A percentile compares a stretch with the other conserved stretches of the same genome.
Conservation (phyloP, 2,329 filamentous ascomycete genomes). For the Arthroderma sp. region DNA sequence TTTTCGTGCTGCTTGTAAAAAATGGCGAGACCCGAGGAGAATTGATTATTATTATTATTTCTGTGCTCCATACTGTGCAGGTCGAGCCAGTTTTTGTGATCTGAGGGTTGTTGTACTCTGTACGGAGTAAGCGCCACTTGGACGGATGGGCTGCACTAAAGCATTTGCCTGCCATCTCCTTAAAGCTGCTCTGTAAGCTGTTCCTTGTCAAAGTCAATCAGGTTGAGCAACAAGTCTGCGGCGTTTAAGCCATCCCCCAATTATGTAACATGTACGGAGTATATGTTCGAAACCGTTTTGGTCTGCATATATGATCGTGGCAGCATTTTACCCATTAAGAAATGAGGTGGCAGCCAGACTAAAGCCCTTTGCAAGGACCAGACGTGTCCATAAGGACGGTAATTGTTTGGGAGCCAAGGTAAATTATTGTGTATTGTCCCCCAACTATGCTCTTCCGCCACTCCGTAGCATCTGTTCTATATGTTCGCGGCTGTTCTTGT, state of each 20-base stretch:
- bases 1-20: too few species aligned
- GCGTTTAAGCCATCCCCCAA: background rate
- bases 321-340: background rate
- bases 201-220: too few species aligned
- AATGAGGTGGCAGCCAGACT: background rate
- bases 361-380: background rate
- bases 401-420: background rate
- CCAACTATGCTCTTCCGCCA: slow-evolving; percentile 29
- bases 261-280: background rate
- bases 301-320: background rate
- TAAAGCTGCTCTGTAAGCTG: too few species aligned
- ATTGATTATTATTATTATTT: too few species aligned
- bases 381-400: background rate
- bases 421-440: slow-evolving; percentile 16
- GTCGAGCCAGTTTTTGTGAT: too few species aligned
- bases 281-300: background rate
- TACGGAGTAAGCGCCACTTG: too few species aligned
- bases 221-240: too few species aligned
- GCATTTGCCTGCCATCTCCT: too few species aligned
- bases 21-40: too few species aligned
- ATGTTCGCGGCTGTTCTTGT: slow-evolving; percentile 84
- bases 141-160: too few species aligned
- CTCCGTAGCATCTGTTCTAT: slow-evolving; percentile 74
- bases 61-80: too few species aligned
- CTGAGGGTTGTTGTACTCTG: too few species aligned